Percentiles rank a stretch among this genome's conserved stretches.
Conservation (phyloP, 2,329 filamentous ascomycete species). For the Fusarium mundagurra region DNA sequence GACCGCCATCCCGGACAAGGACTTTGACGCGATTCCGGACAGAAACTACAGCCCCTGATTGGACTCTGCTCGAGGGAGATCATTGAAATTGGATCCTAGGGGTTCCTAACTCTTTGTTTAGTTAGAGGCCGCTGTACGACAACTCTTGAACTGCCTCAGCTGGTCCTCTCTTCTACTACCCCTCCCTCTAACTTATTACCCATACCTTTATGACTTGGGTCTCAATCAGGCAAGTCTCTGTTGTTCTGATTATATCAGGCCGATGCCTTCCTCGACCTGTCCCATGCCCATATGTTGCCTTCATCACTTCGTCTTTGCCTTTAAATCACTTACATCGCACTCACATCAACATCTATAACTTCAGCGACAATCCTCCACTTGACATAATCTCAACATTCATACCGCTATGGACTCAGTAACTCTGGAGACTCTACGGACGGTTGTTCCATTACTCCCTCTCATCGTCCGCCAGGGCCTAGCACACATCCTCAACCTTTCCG, state of each 20-base stretch:
- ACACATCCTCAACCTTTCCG: slow-evolving; percentile 74
- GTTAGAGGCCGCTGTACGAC: slow-evolving; percentile 9
- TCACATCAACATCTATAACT: slow-evolving; percentile 1
- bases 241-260: background rate
- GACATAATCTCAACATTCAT: background rate
- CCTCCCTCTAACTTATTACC: background rate
- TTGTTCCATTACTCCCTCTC: slow-evolving; percentile 69
- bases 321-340: slow-evolving; percentile 21
- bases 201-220: background rate
- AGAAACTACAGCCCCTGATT: slow-evolving; percentile 1
- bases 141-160: slow-evolving; percentile 1
- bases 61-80: background rate
- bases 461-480: slow-evolving; percentile 69
- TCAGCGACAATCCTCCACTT: background rate
- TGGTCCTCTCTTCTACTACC: background rate
- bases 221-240: background rate
- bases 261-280: background rate
- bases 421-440: slow-evolving; percentile 35
- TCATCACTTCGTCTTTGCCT: background rate
- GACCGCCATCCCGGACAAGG: slow-evolving; percentile 5
- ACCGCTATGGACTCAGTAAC: slow-evolving; percentile 20
- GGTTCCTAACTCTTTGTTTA: slow-evolving; percentile 11
- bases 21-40: slow-evolving; percentile 7
- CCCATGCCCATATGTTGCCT: background rate
- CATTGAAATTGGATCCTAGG: background rate